Conservation (phyloP, 2,329 filamentous ascomycete genomes). For the Helicocarpus griseus region DNA sequence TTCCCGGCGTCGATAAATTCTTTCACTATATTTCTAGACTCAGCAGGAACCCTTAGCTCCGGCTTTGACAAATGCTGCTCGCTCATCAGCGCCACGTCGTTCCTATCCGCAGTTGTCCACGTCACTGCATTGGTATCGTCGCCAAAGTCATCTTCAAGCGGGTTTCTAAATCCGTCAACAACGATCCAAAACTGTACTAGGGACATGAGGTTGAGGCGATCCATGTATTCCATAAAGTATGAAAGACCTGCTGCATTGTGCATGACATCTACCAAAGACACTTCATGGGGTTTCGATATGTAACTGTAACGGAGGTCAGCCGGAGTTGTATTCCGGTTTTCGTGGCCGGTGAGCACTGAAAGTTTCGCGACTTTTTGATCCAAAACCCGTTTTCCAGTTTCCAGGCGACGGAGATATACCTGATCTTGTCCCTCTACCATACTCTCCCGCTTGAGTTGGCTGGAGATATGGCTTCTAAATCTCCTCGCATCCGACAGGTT, state of each 20-base stretch:
- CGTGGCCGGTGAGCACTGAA: constrained; percentile 52
- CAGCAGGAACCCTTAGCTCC: constrained; percentile 66
- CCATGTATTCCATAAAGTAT: constrained; percentile 99
- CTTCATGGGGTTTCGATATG: constrained; percentile 60
- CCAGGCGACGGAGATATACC: constrained; percentile 76
- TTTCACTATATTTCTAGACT: constrained; percentile 59
- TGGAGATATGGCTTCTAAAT: constrained; percentile 84
- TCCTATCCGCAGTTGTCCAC: constrained; percentile 76
- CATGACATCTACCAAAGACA: constrained; percentile 73
- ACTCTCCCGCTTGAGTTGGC: constrained; percentile 79
- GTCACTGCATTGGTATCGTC: constrained; percentile 56
- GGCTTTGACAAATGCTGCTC: constrained; percentile 77
- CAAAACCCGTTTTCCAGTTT: constrained; percentile 80
- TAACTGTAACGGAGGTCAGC: constrained; percentile 24
- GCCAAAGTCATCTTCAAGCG: constrained; percentile 74
- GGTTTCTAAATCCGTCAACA: constrained; percentile 90
- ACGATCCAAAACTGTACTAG: constrained; percentile 98
- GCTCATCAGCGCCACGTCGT: constrained; percentile 83
- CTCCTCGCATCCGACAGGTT: constrained; percentile 87
- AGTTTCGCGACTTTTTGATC: constrained; percentile 83
- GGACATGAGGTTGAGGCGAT: constrained; percentile 74
- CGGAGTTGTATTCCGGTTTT: constrained; percentile 19
- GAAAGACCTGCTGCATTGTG: constrained; percentile 84
- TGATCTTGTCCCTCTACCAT: constrained; percentile 70
- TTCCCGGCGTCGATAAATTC: constrained; percentile 71